Percentiles rank a stretch among this genome's conserved stretches.
Conservation (phyloP, 2,329 filamentous ascomycete genomes). For the Myriosclerotinia curreyana region DNA sequence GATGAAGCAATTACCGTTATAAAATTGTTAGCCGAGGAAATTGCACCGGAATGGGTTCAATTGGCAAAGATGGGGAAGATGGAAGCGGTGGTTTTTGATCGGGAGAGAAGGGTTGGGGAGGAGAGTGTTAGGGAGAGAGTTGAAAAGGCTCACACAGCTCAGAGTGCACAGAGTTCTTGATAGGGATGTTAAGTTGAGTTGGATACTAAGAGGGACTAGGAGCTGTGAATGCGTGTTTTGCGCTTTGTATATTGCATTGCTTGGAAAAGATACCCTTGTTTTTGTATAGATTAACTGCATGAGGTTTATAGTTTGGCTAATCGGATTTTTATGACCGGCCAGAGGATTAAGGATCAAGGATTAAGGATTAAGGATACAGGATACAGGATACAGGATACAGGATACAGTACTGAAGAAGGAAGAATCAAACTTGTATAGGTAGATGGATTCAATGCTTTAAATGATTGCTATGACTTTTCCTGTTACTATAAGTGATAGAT, state of each 20-base stretch:
- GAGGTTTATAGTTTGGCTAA: background rate
- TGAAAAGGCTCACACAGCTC: slow-evolving; percentile 19
- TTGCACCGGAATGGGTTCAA: slow-evolving; percentile 50
- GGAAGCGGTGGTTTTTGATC: slow-evolving; percentile 47
- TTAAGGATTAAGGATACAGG: background rate
- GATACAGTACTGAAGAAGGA: background rate
- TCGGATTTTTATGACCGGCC: background rate
- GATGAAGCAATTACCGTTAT: slow-evolving; percentile 49
- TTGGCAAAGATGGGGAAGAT: slow-evolving; percentile 46
- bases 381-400: background rate
- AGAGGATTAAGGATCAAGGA: slow-evolving; percentile 1
- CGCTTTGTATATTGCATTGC: background rate
- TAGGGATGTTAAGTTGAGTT: background rate
- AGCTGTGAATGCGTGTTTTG: background rate
- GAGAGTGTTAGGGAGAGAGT: slow-evolving; percentile 34
- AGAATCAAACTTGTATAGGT: background rate
- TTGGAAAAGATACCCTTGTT: slow-evolving; percentile 17
- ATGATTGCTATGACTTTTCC: background rate
- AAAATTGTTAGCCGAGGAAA: slow-evolving; percentile 46
- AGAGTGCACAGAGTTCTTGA: background rate
- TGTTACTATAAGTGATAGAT: no score
- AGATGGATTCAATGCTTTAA: background rate
- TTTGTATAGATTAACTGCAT: background rate
- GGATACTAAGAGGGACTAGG: background rate
- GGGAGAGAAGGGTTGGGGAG: slow-evolving; percentile 35